Conservation (phyloP, 768 basidiomycete species). For the Punctularia strigosozonata region DNA sequence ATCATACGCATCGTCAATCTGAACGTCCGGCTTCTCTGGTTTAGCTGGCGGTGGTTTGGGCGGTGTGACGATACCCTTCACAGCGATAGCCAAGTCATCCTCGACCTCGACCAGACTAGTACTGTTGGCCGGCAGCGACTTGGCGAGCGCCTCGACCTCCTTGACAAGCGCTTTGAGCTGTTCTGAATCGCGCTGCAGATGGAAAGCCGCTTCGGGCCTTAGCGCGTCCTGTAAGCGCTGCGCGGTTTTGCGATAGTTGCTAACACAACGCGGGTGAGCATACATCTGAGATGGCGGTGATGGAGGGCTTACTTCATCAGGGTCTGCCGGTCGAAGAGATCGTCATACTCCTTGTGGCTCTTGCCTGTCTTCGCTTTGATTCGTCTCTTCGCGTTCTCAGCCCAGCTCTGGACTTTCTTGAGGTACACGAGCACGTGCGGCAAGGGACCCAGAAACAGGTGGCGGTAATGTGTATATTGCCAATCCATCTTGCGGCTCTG, state of each 20-base stretch:
- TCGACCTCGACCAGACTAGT: conserved; percentile 9
- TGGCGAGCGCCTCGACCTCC: conserved; percentile 18
- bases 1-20: too few relatives aligned
- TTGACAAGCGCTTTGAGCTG: conserved; percentile 16
- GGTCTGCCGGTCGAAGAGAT: conserved; percentile 14
- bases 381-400: conserved; percentile 17
- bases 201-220: conserved; percentile 18
- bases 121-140: conserved; percentile 10
- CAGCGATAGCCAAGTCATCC: conserved; percentile 17
- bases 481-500: too few relatives aligned
- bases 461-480: conserved; percentile 20
- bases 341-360: conserved; percentile 19
- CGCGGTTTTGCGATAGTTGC: conserved; percentile 16
- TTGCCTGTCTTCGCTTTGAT: conserved; percentile 20
- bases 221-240: conserved; percentile 18
- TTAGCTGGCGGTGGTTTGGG: too few relatives aligned
- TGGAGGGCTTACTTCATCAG: conserved; percentile 20
- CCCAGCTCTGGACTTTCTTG: conserved; percentile 17
- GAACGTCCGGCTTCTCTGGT: too few relatives aligned
- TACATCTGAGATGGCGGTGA: not conserved
- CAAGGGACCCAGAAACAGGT: conserved; percentile 24
- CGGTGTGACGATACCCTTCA: conserved; percentile 26
- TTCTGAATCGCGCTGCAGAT: conserved; percentile 13
- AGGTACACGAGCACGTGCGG: conserved; percentile 31
- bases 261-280: conserved; percentile 5